Evolutionary conservation across 306 rosid genomes (phyloP), one percentile per base, ranked within the genome.

Genomic region (Erythrophleum fordii): DNA sequence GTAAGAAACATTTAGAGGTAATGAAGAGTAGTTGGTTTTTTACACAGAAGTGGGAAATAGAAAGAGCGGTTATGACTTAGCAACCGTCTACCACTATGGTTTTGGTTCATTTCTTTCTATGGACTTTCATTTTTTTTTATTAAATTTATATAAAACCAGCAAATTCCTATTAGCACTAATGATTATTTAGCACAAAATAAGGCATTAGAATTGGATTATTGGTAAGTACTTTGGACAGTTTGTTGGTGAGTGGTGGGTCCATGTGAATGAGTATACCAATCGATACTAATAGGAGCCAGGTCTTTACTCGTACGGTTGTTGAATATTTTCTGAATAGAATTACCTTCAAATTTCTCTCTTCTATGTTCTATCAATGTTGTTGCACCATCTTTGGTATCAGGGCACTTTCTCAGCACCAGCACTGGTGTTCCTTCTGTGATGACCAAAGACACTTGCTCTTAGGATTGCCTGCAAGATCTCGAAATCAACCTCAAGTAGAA

Each of bases 191-290:
- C 53, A 68, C 53, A 23, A 41, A 42, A 68, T 5, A 12, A 68
- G 53, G 53, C 53, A 68, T 11, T 65, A 9, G 23, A 69, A 13
- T 11, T 49, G 73, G 37, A 6, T 23, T 25, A 69, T 34, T 39
- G 55, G 73, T 11, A 69, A 42, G 73, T 23, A 48, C 48, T 69
- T 44, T 42, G 73, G 73, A 44, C 22, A 44, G n/a, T 69, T 69
- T 22, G 55, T n/a, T n/a, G n/a, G n/a, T n/a, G n/a, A n/a, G n/a
- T n/a, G 28, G 28, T 53, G 1, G 29, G 61, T 9, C 61, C 61
- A 10, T 29, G 14, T 20, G 29, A 55, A 55, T 52, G 22, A n/a
- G 11, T 52, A 20, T 22, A 52, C 25, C 7, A 25, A 52, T 52
- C 7, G 59, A 52, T 52, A 26, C 61, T 22, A 55, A 22, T 22